These are phyloP conservation scores for Heterobasidion occidentale DNA, from an alignment of 1,284 basidiomycete species.

Conservation along the genomic window DNA sequence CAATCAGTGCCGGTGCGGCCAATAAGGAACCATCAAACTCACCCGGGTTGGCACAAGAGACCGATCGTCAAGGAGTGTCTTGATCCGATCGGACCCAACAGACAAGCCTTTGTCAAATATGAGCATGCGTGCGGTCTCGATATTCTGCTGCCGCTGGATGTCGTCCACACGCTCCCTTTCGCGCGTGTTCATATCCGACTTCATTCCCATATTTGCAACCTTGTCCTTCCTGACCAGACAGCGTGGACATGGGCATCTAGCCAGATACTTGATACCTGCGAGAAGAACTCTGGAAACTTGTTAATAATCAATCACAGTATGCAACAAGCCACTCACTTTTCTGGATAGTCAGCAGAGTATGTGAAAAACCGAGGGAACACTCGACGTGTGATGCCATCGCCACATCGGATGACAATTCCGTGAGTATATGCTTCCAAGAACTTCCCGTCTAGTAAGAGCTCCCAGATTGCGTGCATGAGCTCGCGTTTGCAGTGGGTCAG, in stretches of 20 bases:
- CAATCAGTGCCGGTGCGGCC: too few relatives aligned
- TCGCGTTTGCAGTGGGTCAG: background rate
- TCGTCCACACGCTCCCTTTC: too few relatives aligned
- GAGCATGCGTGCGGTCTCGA: background rate
- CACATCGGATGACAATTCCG: background rate
- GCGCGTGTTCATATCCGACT: too few relatives aligned
- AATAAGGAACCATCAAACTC: background rate
- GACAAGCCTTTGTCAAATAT: background rate
- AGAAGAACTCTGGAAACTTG: background rate
- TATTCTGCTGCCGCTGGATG: too few relatives aligned
- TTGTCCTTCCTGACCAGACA: background rate
- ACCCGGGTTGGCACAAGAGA: background rate
- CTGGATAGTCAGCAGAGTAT: slow-evolving; percentile 1
- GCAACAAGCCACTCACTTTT: background rate
- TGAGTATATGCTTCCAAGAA: background rate
- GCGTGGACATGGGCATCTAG: background rate
- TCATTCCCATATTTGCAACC: background rate
- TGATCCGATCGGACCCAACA: background rate
- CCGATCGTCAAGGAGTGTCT: background rate
- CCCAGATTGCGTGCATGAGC: background rate
- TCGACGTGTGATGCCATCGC: background rate
- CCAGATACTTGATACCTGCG: background rate
- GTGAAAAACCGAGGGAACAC: background rate
- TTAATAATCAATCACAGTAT: background rate
- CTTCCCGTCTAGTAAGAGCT: background rate